phyloP scores from a whole-genome alignment of 2,329 filamentous ascomycete species.

The Colletotrichum falcatum region DNA sequence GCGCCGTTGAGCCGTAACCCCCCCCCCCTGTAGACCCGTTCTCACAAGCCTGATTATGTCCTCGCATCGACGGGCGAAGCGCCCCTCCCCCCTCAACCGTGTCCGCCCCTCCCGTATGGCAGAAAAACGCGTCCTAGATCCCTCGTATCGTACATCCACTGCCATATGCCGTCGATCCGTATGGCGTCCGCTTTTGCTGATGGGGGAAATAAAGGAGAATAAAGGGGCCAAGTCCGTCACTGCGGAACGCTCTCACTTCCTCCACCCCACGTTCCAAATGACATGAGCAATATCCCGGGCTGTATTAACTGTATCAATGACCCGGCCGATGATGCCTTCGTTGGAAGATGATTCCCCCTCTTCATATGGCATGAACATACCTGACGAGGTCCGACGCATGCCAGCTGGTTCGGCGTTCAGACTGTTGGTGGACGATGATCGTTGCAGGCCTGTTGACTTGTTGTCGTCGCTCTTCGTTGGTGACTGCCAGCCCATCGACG shows the following conservation, averaged over 20 bases:
- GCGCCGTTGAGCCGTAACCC: conserved; percentile 17
- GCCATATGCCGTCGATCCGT: conserved; percentile 19
- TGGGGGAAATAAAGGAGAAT: neutral
- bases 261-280: conserved; percentile 78
- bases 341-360: conserved; percentile 73
- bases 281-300: conserved; percentile 78
- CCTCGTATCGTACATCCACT: conserved; percentile 33
- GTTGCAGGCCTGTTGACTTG: conserved; percentile 52
- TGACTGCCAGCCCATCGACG: conserved; percentile 42
- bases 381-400: conserved; percentile 83
- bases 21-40: neutral
- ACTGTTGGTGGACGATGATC: conserved; percentile 62
- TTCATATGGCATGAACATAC: conserved; percentile 92
- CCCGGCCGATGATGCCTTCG: conserved; percentile 78
- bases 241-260: conserved; percentile 55
- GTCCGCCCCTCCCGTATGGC: neutral
- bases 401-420: conserved; percentile 67
- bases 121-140: neutral
- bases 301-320: conserved; percentile 84
- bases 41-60: conserved; percentile 20
- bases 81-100: neutral
- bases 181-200: conserved; percentile 7
- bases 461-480: conserved; percentile 41
- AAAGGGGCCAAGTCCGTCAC: neutral
- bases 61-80: neutral